A percentile compares a stretch with the other conserved stretches of the same genome.
phyloP scores from a whole-genome alignment of 2,329 filamentous ascomycete species.

The Tricladium varicosporioides region DNA sequence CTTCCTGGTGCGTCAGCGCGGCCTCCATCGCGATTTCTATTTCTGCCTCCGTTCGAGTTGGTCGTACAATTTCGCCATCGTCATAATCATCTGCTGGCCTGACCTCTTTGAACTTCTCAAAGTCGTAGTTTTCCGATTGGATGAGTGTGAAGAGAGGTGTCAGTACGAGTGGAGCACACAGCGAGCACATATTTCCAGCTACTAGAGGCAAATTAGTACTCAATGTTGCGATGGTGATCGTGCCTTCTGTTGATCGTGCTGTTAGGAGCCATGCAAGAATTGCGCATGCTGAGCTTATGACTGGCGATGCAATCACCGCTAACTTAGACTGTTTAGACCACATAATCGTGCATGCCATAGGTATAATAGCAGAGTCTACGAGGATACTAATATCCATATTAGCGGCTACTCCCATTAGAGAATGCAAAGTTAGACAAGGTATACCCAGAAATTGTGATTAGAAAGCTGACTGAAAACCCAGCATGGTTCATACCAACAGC shows the following conservation, averaged over 20 bases:
- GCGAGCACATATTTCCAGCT: constrained; percentile 24
- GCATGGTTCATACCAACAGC: constrained; percentile 47
- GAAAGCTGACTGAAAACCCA: constrained; percentile 47
- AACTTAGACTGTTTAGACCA: constrained; percentile 30
- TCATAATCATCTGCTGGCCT: constrained; percentile 12
- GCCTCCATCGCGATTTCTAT: constrained; percentile 3
- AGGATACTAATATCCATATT: neutral
- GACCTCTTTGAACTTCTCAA: constrained; percentile 20
- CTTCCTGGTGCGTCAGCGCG: constrained; percentile 8
- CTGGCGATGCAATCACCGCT: constrained; percentile 25
- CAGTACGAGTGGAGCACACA: constrained; percentile 19
- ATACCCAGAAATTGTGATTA: constrained; percentile 15
- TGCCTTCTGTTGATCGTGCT: constrained; percentile 34
- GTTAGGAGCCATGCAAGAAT: constrained; percentile 36
- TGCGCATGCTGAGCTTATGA: constrained; percentile 21
- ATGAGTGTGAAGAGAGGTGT: constrained; percentile 27
- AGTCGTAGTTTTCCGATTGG: constrained; percentile 26
- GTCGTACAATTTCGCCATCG: constrained; percentile 6
- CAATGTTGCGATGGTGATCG: constrained; percentile 31
- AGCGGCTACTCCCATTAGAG: neutral
- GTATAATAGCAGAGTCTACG: constrained; percentile 27
- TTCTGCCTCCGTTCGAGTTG: neutral
- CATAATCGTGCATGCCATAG: constrained; percentile 31
- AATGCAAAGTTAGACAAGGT: neutral
- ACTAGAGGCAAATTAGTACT: constrained; percentile 23